A percentile compares a stretch with the other conserved stretches of the same genome.
Conservation (phyloP, 257 asterid species). For the Haberlea rhodopensis region DNA sequence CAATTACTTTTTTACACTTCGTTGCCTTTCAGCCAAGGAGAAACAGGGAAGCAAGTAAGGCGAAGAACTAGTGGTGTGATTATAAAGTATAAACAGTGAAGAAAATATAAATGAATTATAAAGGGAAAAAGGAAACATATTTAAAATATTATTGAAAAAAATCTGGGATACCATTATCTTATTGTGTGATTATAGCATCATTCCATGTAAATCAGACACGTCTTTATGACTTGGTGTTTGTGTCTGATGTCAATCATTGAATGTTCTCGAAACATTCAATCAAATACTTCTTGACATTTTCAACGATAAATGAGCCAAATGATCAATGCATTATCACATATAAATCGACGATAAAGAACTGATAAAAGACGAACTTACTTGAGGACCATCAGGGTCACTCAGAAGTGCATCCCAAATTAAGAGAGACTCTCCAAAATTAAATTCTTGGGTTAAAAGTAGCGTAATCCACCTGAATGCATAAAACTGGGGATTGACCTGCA, state of each 20-base stretch:
- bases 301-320: background rate
- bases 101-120: too few species aligned
- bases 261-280: background rate
- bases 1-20: background rate
- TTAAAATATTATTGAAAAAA: too few species aligned
- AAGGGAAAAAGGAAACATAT: background rate
- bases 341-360: slow-evolving; percentile 8
- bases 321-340: background rate
- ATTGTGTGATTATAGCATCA: background rate
- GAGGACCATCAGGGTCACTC: slow-evolving; percentile 98
- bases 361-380: slow-evolving; percentile 44
- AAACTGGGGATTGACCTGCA: slow-evolving; percentile 96
- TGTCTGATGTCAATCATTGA: background rate
- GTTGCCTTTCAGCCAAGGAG: background rate
- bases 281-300: background rate
- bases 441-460: slow-evolving; percentile 92
- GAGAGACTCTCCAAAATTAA: slow-evolving; percentile 72
- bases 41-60: background rate
- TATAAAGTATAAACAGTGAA: background rate
- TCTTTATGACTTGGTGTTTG: slow-evolving; percentile 1
- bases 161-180: background rate
- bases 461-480: slow-evolving; percentile 99
- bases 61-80: background rate
- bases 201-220: background rate
- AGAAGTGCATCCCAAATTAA: slow-evolving; percentile 90